Conservation (phyloP, 2,329 filamentous ascomycete genomes). For the Colletotrichum melonis region DNA sequence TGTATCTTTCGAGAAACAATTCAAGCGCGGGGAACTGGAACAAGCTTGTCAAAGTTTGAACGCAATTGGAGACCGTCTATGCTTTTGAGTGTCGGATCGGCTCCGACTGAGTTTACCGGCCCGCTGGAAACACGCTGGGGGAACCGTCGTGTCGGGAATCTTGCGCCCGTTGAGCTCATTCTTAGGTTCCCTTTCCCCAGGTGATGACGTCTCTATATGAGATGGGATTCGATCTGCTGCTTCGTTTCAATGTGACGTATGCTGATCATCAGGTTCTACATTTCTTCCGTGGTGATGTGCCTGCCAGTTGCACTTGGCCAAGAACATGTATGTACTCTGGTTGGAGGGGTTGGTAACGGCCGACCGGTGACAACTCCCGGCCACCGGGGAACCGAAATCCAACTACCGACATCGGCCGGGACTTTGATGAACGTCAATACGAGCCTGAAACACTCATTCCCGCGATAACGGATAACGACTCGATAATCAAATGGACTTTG, state of each 20-base stretch:
- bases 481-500: too few relatives aligned
- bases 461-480: too few relatives aligned
- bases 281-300: too few relatives aligned
- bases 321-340: too few relatives aligned
- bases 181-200: not conserved
- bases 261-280: too few relatives aligned
- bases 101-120: constrained; percentile 1
- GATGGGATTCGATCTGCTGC: too few relatives aligned
- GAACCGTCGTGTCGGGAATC: not conserved
- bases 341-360: too few relatives aligned
- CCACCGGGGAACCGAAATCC: not conserved
- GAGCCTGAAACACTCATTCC: too few relatives aligned
- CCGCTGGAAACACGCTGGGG: not conserved
- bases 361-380: too few relatives aligned
- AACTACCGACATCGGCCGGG: constrained; percentile 7
- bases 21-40: not conserved
- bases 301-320: too few relatives aligned
- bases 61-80: not conserved
- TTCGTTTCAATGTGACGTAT: too few relatives aligned
- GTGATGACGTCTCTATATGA: not conserved
- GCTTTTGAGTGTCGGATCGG: not conserved
- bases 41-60: not conserved
- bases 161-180: not conserved
- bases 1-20: not conserved
- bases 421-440: not conserved